Evolutionary conservation across 2,329 filamentous ascomycete genomes (phyloP).

Genomic region (Fusarium camptoceras): DNA sequence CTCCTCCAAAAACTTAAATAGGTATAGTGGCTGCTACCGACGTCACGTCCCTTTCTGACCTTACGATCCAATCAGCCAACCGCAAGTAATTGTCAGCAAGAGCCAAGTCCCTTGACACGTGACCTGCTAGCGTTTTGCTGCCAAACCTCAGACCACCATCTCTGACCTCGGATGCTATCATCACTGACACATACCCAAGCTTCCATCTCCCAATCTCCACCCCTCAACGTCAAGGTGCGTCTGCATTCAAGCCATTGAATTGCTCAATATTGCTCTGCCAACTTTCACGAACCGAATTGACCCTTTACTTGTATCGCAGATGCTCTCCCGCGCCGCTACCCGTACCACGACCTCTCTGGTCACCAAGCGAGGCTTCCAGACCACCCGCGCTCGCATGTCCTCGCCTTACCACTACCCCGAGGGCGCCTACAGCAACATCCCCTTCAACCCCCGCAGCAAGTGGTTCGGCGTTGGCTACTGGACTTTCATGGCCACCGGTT

Average conservation of each 20-base stretch:
- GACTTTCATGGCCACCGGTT: slow-evolving; percentile 71
- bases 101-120: slow-evolving; percentile 35
- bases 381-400: slow-evolving; percentile 84
- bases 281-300: slow-evolving; percentile 56
- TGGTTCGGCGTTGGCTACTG: slow-evolving; percentile 88
- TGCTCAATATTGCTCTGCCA: background rate
- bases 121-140: slow-evolving; percentile 46
- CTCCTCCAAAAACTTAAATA: background rate
- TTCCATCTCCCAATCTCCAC: slow-evolving; percentile 46
- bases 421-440: slow-evolving; percentile 92
- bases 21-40: slow-evolving; percentile 35
- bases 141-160: slow-evolving; percentile 50
- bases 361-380: slow-evolving; percentile 93
- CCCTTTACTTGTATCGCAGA: slow-evolving; percentile 63
- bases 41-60: slow-evolving; percentile 26
- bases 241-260: slow-evolving; percentile 15
- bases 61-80: slow-evolving; percentile 11
- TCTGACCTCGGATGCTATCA: slow-evolving; percentile 46
- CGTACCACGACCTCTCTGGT: slow-evolving; percentile 75
- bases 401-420: slow-evolving; percentile 99
- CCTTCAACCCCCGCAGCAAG: slow-evolving; percentile 94
- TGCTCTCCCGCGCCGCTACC: slow-evolving; percentile 80
- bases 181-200: slow-evolving; percentile 45
- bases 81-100: slow-evolving; percentile 19
- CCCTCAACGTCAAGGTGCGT: slow-evolving; percentile 47